Conservation (phyloP, 1,284 basidiomycete genomes). For the Dichomitus squalens region DNA sequence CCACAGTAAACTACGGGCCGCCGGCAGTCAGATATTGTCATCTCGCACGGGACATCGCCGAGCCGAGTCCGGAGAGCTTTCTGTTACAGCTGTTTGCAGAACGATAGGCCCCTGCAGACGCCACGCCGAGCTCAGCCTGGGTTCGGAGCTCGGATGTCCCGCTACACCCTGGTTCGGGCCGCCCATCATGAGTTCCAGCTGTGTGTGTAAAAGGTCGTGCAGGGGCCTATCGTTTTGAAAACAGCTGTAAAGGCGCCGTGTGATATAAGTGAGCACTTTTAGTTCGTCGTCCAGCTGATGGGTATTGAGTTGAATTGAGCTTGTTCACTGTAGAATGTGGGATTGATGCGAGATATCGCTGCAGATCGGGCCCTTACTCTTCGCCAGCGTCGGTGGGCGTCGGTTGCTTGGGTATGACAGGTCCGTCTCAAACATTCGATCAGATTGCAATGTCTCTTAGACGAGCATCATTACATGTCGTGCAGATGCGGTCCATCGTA, state of each 20-base stretch:
- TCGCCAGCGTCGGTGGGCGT: slow-evolving; percentile 53
- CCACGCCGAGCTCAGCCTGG: slow-evolving; percentile 25
- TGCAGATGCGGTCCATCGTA: slow-evolving; percentile 32
- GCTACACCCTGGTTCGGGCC: slow-evolving; percentile 31
- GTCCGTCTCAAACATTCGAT: not conserved
- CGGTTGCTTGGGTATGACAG: not conserved
- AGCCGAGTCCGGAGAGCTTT: not conserved
- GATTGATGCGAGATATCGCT: slow-evolving; percentile 59
- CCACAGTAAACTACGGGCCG: not conserved
- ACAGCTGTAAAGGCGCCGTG: slow-evolving; percentile 39
- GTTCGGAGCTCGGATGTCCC: slow-evolving; percentile 32
- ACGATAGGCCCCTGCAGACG: slow-evolving; percentile 18
- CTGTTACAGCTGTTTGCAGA: not conserved
- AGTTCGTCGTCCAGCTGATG: not conserved
- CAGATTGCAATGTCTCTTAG: slow-evolving; percentile 39
- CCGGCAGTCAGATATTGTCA: slow-evolving; percentile 7
- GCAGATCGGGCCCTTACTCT: slow-evolving; percentile 47
- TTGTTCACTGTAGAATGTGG: slow-evolving; percentile 48
- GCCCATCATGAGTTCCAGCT: too few species aligned
- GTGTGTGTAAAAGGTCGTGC: too few species aligned
- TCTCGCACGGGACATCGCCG: slow-evolving; percentile 2
- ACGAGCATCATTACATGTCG: slow-evolving; percentile 46
- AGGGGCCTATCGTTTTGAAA: slow-evolving; percentile 33
- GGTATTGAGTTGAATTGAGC: not conserved
- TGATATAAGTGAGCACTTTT: slow-evolving; percentile 42